Conservation (phyloP, 352 stramenopile genomes). For the Phytophthora gonapodyides region DNA sequence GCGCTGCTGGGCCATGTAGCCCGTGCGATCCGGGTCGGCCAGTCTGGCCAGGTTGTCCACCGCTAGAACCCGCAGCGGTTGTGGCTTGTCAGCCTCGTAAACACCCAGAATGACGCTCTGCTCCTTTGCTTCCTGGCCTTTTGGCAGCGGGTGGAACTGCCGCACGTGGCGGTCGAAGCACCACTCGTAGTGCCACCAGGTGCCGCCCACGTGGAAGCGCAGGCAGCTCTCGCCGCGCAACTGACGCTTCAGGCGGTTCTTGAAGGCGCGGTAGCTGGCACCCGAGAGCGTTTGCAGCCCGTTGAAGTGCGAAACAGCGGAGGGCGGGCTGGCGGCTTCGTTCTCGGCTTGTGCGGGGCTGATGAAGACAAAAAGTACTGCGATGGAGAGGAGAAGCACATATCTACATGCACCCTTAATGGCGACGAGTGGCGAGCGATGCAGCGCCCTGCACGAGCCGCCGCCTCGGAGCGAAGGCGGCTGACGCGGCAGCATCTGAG, state of each 20-base stretch:
- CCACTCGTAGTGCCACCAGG: constrained; percentile 90
- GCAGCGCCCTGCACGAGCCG: constrained; percentile 8
- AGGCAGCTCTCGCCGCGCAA: constrained; percentile 58
- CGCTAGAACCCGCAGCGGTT: constrained; percentile 46
- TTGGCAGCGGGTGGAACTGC: constrained; percentile 58
- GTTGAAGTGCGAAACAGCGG: constrained; percentile 47
- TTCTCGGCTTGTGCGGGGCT: constrained; percentile 17
- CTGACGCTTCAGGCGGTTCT: constrained; percentile 69
- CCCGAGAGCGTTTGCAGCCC: constrained; percentile 67
- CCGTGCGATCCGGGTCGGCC: constrained; percentile 52
- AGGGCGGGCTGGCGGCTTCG: not conserved
- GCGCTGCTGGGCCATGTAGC: constrained; percentile 61
- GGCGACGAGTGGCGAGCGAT: not conserved
- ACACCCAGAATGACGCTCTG: constrained; percentile 50
- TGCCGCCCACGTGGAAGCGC: constrained; percentile 55
- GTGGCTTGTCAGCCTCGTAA: constrained; percentile 36
- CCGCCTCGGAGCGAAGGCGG: not conserved
- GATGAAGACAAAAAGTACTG: constrained; percentile 15
- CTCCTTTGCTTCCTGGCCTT: constrained; percentile 24
- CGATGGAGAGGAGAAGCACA: constrained; percentile 25
- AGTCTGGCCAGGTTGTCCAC: constrained; percentile 44
- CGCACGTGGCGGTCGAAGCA: constrained; percentile 71
- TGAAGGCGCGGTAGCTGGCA: constrained; percentile 64
- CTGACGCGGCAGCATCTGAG: constrained; percentile 39
- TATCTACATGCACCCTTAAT: constrained; percentile 14